phyloP scores from a whole-genome alignment of 225 moss, liverwort and hornwort species.

The Antitrichia curtipendula region DNA sequence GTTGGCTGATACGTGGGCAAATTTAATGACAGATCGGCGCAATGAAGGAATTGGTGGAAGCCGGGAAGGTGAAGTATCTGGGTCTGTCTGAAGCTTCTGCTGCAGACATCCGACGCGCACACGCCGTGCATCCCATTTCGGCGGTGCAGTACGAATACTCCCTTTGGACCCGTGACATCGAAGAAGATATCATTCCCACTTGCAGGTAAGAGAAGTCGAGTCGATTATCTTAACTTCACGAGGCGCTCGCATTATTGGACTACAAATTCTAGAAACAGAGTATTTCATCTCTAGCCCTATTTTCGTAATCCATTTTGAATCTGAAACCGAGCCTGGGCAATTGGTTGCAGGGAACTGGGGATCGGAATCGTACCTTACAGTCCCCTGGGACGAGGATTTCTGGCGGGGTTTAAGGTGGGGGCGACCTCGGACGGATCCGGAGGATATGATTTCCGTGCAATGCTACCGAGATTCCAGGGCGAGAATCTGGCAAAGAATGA shows the following conservation, averaged over 20 bases:
- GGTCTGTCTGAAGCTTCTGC: conserved; percentile 16
- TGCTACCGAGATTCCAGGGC: background rate
- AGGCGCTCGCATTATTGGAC: background rate
- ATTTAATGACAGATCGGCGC: background rate
- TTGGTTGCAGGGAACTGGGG: conserved; percentile 8
- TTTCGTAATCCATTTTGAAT: background rate
- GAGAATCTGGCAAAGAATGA: conserved; percentile 19
- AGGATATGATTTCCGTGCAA: background rate
- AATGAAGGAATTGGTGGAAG: conserved; percentile 29
- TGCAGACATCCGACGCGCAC: conserved; percentile 9
- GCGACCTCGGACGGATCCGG: background rate
- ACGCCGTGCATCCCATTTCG: conserved; percentile 26
- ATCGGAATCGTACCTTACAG: conserved; percentile 12
- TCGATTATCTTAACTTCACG: background rate
- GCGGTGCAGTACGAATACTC: conserved; percentile 23
- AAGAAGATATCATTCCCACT: conserved; percentile 16
- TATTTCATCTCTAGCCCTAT: background rate
- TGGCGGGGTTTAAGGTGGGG: background rate
- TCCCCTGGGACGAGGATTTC: conserved; percentile 7
- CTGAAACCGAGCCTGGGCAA: background rate
- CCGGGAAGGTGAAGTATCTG: conserved; percentile 24
- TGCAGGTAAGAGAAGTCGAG: conserved; percentile 1
- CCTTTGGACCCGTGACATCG: conserved; percentile 13
- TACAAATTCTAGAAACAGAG: background rate
- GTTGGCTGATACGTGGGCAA: background rate